Evolutionary conservation across 1,139 yeast genomes (phyloP).

Genomic region (Candida sanyaensis): DNA sequence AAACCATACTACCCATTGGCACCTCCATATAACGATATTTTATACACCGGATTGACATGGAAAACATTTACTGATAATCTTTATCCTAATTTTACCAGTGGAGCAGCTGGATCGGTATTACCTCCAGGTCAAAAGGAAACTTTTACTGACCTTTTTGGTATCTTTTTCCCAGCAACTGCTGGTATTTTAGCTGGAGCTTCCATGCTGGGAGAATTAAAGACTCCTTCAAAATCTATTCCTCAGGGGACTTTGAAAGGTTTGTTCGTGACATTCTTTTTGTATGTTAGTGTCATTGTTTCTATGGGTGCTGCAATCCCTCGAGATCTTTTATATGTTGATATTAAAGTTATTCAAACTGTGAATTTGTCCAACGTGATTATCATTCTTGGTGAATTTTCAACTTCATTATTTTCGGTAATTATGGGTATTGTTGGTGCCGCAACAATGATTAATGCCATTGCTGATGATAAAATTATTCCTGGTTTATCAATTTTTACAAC

Average conservation of each 20-base stretch:
- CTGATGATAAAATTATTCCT: constrained; percentile 83
- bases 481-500: constrained; percentile 63
- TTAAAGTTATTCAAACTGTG: constrained; percentile 81
- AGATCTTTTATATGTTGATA: constrained; percentile 69
- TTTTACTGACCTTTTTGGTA: constrained; percentile 84
- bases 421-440: constrained; percentile 97
- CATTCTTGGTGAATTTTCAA: constrained; percentile 85
- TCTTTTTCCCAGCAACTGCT: constrained; percentile 96
- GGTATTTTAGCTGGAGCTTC: constrained; percentile 99
- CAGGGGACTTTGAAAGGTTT: constrained; percentile 86
- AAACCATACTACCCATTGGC: constrained; percentile 52
- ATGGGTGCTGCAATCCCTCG: constrained; percentile 83
- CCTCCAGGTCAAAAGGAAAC: constrained; percentile 60
- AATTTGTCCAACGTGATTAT: constrained; percentile 70
- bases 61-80: constrained; percentile 63
- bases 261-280: constrained; percentile 69
- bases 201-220: constrained; percentile 92
- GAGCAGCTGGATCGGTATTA: constrained; percentile 87
- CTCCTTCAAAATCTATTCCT: constrained; percentile 88
- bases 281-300: constrained; percentile 72
- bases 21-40: constrained; percentile 46
- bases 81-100: constrained; percentile 77
- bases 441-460: constrained; percentile 83
- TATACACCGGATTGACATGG: constrained; percentile 77
- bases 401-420: constrained; percentile 86